Evolutionary conservation across 1,284 basidiomycete genomes (phyloP), one percentile per base, ranked within the genome.

Genomic region (Ustilago shanxiensis): DNA sequence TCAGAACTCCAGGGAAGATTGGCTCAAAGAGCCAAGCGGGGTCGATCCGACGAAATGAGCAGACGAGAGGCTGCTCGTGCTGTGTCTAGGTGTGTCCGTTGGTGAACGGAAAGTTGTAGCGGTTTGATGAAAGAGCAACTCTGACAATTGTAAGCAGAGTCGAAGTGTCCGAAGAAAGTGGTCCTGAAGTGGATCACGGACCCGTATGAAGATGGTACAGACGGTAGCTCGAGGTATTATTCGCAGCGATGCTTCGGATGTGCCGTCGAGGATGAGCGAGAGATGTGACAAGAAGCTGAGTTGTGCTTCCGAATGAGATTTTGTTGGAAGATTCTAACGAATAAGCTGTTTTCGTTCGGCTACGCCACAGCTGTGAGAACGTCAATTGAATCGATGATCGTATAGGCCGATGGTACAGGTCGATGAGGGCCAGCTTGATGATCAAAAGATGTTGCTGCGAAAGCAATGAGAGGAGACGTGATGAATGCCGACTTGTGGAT

Each of bases 1-100:
- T 28, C 24, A 14, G 39, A 60, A 66, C 56, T 72, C 57, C 20
- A 14, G 9, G 7, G 22, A 18, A 18, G 47, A 49, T 2, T 8
- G 22, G 11, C 20, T 13, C 24, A 28, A 13, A 28, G 22, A 44
- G 41, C 39, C 16, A 56, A 29, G 22, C 24, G 45, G 47, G 16
- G 18, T 14, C 35, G 37, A 55, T 55, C 28, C 55, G 55, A 29
- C 11, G 5, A n/a, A 8, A 14, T 18, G 39, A 58, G 28, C 26
- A 18, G 16, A 22, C 22, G 16, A 37, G 9, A 10, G n/a, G 31
- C 31, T 24, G 52, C 52, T 20, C 8, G 37, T 16, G 37, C 18
- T 18, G 14, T 39, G 37, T 14, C 11, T n/a, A n/a, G n/a, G n/a
- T n/a, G n/a, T n/a, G n/a, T n/a, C n/a, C n/a, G n/a, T n/a, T n/a